These are phyloP conservation scores for Geoglossum glabrum DNA, from an alignment of 495 filamentous ascomycete genomes.

Conservation along the genomic window DNA sequence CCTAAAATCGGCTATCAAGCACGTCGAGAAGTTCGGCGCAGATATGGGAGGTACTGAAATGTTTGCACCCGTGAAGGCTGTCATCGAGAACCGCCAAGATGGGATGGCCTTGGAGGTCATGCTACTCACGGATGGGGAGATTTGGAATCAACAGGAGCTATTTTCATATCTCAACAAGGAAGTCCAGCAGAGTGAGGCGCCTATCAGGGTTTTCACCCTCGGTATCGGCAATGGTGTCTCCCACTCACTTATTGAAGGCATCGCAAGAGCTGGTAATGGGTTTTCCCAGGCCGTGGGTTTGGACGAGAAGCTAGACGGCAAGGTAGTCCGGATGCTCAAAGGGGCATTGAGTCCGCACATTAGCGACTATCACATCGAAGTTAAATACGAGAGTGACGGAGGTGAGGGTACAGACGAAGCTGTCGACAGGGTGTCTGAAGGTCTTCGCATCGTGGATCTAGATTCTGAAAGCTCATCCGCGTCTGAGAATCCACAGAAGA, in stretches of 20 bases:
- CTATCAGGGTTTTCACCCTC: constrained; percentile 41
- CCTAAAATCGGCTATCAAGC: constrained; percentile 28
- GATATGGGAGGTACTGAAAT: constrained; percentile 55
- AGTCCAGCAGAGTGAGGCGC: constrained; percentile 24
- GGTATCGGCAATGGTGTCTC: constrained; percentile 43
- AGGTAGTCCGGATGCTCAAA: constrained; percentile 53
- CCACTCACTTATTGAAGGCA: constrained; percentile 44
- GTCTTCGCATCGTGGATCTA: constrained; percentile 12
- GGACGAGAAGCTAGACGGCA: constrained; percentile 37
- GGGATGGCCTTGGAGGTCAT: constrained; percentile 42
- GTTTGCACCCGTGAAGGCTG: constrained; percentile 27
- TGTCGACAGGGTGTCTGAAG: constrained; percentile 31
- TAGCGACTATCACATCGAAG: constrained; percentile 35
- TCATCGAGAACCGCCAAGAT: constrained; percentile 27
- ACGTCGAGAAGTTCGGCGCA: constrained; percentile 28
- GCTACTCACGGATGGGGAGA: constrained; percentile 51
- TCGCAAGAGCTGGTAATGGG: constrained; percentile 44
- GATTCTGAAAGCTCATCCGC: too few species aligned
- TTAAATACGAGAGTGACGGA: constrained; percentile 28
- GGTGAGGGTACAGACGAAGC: constrained; percentile 34
- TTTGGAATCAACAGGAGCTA: constrained; percentile 34
- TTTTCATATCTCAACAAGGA: constrained; percentile 34
- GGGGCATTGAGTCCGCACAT: constrained; percentile 41
- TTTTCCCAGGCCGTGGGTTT: constrained; percentile 39
- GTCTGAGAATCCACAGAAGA: constrained; percentile 19